Percentiles rank a stretch among this genome's conserved stretches.
These are phyloP conservation scores for Gloeostereum incarnatum DNA, from an alignment of 768 basidiomycete genomes.

Conservation along the genomic window DNA sequence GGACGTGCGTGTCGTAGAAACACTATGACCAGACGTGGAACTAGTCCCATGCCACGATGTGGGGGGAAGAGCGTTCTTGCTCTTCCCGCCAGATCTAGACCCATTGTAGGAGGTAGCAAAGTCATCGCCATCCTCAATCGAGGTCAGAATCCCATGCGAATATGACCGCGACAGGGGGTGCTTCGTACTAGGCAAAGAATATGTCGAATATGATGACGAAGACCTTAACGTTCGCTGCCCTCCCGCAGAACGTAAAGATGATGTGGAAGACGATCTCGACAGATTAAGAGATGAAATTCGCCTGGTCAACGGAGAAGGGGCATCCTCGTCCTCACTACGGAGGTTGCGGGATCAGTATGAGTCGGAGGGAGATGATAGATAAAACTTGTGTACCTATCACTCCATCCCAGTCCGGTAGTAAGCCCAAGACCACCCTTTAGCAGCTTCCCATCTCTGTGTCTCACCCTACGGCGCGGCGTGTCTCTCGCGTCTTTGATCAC, in stretches of 20 bases:
- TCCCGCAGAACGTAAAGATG: slow-evolving; percentile 23
- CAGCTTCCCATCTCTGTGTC: slow-evolving; percentile 53
- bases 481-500: slow-evolving; percentile 47
- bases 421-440: slow-evolving; percentile 57
- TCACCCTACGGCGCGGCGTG: slow-evolving; percentile 41
- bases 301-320: slow-evolving; percentile 55
- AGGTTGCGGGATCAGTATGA: slow-evolving; percentile 1
- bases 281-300: slow-evolving; percentile 52
- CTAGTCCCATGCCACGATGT: slow-evolving; percentile 15
- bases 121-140: slow-evolving; percentile 8
- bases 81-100: no score
- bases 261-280: slow-evolving; percentile 31
- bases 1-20: slow-evolving; percentile 20
- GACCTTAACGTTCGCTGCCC: slow-evolving; percentile 1
- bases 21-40: slow-evolving; percentile 7
- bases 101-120: slow-evolving; percentile 5
- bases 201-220: slow-evolving; percentile 4
- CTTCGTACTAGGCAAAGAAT: background rate
- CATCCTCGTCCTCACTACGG: slow-evolving; percentile 63
- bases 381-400: slow-evolving; percentile 45
- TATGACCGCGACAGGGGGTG: slow-evolving; percentile 2
- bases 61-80: no score
- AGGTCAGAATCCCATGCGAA: slow-evolving; percentile 5
- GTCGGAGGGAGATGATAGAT: slow-evolving; percentile 6
- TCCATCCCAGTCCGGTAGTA: slow-evolving; percentile 69